Evolutionary conservation across 2,329 filamentous ascomycete species (phyloP), one percentile per base, ranked within the genome.

Genomic region (Mycogone perniciosa): DNA sequence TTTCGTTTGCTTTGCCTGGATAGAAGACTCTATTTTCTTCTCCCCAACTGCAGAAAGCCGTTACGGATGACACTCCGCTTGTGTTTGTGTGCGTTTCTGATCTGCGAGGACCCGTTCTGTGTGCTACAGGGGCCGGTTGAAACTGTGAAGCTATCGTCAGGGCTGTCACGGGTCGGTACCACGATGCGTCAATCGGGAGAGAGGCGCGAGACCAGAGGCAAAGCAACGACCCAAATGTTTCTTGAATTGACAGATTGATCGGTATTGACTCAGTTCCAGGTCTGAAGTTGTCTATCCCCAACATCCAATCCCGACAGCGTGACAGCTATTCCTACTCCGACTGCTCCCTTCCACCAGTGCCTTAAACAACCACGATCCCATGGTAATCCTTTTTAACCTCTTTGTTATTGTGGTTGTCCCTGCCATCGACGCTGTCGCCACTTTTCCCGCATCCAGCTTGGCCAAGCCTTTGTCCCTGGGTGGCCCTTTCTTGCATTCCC

Each of bases 81-180:
- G 20, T 20, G 7, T 44, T 38, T 13, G 20, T 40, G 41, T 44
- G 48, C 40, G 40, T 37, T 44, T 10, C 4, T 5, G 11, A 11
- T n/a, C 48, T 50, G 48, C 42, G 48, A 50, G 48, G 48, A n/a
- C 48, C 48, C 48, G 42, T 34, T 40, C 40, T 45, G 30, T 40
- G 48, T 50, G 35, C 9, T 13, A 50, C 47, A 30, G 33, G 33
- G 35, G 13, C 29, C 26, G 29, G 40, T 43, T 50, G 41, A 31
- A 33, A 34, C 41, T 31, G 38, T 27, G 37, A 7, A 30, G 30
- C n/a, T n/a, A 37, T n/a, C 29, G 10, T 40, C 41, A 44, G 47
- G 45, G 35, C 34, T 46, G 44, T 34, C 39, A 26, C 29, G 33
- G 33, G 29, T 30, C 20, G 27, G 47, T 49, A 34, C 31, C 38